Conservation (phyloP, 2,329 filamentous ascomycete genomes). For the Aspergillus udagawae region DNA sequence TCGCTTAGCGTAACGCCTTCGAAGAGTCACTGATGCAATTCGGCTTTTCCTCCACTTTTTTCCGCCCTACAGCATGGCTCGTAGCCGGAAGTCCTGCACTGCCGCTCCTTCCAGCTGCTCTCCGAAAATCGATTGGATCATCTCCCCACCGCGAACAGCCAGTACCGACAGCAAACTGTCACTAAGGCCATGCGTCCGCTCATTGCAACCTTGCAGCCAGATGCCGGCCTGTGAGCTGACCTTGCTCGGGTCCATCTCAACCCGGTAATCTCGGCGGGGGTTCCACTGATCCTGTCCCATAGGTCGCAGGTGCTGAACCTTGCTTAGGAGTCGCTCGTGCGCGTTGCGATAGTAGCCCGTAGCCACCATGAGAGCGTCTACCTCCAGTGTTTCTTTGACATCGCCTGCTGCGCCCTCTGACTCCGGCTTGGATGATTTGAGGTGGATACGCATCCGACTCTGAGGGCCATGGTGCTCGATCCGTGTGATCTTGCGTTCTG, state of each 20-base stretch:
- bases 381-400: slow-evolving; percentile 62
- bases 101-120: slow-evolving; percentile 26
- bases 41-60: not conserved
- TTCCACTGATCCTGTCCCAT: slow-evolving; percentile 55
- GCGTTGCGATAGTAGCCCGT: slow-evolving; percentile 79
- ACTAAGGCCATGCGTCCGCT: slow-evolving; percentile 83
- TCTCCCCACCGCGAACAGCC: slow-evolving; percentile 70
- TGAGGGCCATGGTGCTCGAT: slow-evolving; percentile 52
- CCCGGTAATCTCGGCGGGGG: slow-evolving; percentile 73
- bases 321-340: slow-evolving; percentile 72
- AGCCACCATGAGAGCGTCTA: slow-evolving; percentile 78
- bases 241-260: slow-evolving; percentile 64
- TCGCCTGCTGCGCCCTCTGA: slow-evolving; percentile 32
- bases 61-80: slow-evolving; percentile 29
- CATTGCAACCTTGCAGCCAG: slow-evolving; percentile 92
- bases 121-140: slow-evolving; percentile 71
- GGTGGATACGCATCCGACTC: slow-evolving; percentile 55
- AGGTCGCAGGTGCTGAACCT: slow-evolving; percentile 63
- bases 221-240: slow-evolving; percentile 73
- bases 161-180: slow-evolving; percentile 78
- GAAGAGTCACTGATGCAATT: not conserved
- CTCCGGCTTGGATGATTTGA: slow-evolving; percentile 47
- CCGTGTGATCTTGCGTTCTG: slow-evolving; percentile 61
- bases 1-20: not conserved
- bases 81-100: slow-evolving; percentile 31